phyloP scores from a whole-genome alignment of 2,329 filamentous ascomycete species.

The Rutstroemia sp. region DNA sequence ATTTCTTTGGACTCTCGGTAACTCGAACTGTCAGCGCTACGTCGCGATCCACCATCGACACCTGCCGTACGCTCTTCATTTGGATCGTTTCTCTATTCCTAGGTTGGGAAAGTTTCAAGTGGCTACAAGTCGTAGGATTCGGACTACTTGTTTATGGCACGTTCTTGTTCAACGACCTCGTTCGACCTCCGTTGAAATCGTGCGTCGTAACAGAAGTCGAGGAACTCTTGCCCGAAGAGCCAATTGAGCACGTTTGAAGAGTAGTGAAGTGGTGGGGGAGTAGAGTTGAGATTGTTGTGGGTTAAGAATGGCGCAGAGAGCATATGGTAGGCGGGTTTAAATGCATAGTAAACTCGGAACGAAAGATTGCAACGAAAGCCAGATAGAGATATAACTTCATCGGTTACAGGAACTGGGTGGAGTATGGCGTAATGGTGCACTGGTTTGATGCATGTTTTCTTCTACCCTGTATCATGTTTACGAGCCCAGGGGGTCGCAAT shows the following conservation, averaged over 20 bases:
- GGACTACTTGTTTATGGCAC: slow-evolving; percentile 89
- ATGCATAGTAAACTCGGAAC: not conserved
- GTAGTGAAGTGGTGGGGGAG: slow-evolving; percentile 1
- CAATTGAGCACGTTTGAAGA: slow-evolving; percentile 55
- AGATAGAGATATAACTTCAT: not conserved
- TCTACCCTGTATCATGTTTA: not conserved
- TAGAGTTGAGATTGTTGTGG: not conserved
- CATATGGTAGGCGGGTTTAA: not conserved
- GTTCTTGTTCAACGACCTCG: slow-evolving; percentile 90
- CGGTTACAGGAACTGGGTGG: not conserved
- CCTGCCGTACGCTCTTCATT: slow-evolving; percentile 94
- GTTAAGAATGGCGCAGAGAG: not conserved
- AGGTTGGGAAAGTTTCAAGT: slow-evolving; percentile 97
- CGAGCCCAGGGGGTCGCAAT: not conserved
- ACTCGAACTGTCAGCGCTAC: slow-evolving; percentile 87
- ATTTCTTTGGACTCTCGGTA: slow-evolving; percentile 95
- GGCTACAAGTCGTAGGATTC: slow-evolving; percentile 88
- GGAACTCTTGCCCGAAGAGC: slow-evolving; percentile 71
- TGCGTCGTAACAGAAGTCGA: slow-evolving; percentile 52
- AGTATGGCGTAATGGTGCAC: not conserved
- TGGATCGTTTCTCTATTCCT: slow-evolving; percentile 91
- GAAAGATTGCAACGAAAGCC: slow-evolving; percentile 1
- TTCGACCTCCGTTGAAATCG: slow-evolving; percentile 70
- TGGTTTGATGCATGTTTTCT: not conserved
- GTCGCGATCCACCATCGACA: slow-evolving; percentile 92